These are phyloP conservation scores for Irpex rosettiformis DNA, from an alignment of 1,284 basidiomycete species.

Conservation along the genomic window DNA sequence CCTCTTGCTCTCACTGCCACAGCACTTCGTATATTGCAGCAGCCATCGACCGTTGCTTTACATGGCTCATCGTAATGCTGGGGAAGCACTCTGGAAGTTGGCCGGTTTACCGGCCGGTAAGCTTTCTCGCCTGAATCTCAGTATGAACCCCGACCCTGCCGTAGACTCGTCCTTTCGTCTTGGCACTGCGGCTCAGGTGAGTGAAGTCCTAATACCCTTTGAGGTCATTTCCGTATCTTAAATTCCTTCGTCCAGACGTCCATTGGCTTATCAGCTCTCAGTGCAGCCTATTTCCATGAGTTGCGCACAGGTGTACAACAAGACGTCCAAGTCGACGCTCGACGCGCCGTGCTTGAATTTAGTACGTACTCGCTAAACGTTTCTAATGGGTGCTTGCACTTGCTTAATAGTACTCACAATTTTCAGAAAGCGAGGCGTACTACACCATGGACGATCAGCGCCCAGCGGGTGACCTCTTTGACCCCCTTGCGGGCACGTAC, in stretches of 20 bases:
- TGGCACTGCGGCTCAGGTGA: slow-evolving; percentile 47
- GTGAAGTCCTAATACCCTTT: slow-evolving; percentile 4
- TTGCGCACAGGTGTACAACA: slow-evolving; percentile 45
- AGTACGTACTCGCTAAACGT: slow-evolving; percentile 37
- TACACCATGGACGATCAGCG: slow-evolving; percentile 42
- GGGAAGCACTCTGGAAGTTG: slow-evolving; percentile 34
- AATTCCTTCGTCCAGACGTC: slow-evolving; percentile 34
- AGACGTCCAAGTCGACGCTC: slow-evolving; percentile 48
- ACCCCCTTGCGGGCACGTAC: slow-evolving; percentile 52
- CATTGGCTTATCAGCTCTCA: slow-evolving; percentile 51
- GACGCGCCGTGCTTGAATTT: slow-evolving; percentile 57
- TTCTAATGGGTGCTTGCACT: too few relatives aligned
- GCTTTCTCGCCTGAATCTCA: slow-evolving; percentile 35
- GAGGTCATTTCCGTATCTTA: not conserved
- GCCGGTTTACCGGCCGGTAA: slow-evolving; percentile 34
- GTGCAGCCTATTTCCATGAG: slow-evolving; percentile 48
- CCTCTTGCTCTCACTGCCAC: too few relatives aligned
- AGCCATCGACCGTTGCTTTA: not conserved
- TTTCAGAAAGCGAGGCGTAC: slow-evolving; percentile 46
- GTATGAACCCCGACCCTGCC: slow-evolving; percentile 34
- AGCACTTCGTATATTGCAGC: too few relatives aligned
- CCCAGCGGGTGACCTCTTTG: slow-evolving; percentile 38
- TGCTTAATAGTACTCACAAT: not conserved
- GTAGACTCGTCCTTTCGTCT: slow-evolving; percentile 50
- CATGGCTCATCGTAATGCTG: slow-evolving; percentile 7